phyloP scores from a whole-genome alignment of 202 grass and related monocot genomes.

The Elaeis oleifera region DNA sequence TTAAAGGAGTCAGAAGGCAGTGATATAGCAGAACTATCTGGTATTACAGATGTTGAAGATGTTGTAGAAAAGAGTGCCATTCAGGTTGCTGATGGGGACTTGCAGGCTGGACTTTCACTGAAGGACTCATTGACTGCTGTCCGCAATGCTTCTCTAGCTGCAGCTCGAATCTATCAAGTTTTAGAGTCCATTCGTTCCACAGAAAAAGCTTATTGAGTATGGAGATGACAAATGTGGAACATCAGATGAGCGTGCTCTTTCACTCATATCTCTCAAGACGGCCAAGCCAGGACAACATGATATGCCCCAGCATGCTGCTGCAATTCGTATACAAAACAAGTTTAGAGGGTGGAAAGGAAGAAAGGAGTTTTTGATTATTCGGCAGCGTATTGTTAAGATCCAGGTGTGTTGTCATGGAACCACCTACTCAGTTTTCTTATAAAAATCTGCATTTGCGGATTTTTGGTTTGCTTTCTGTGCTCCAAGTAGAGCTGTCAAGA shows the following conservation, averaged over 20 bases:
- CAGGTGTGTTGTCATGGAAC: constrained; percentile 45
- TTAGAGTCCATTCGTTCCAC: constrained; percentile 88
- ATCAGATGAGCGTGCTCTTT: constrained; percentile 71
- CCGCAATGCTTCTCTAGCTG: constrained; percentile 92
- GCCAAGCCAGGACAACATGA: constrained; percentile 52
- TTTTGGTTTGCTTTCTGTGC: background rate
- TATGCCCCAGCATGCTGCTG: constrained; percentile 57
- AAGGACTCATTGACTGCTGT: constrained; percentile 88
- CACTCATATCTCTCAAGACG: constrained; percentile 67
- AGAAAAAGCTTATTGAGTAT: constrained; percentile 79
- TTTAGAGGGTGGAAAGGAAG: constrained; percentile 98
- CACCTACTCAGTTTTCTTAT: background rate
- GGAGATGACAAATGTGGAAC: constrained; percentile 66
- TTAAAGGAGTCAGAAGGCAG: constrained; percentile 57
- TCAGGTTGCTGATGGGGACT: constrained; percentile 36
- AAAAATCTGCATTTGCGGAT: background rate
- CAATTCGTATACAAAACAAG: constrained; percentile 92
- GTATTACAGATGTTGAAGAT: constrained; percentile 20
- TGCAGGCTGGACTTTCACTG: constrained; percentile 45
- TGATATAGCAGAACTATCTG: constrained; percentile 40
- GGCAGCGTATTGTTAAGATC: constrained; percentile 92
- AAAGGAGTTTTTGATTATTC: constrained; percentile 88
- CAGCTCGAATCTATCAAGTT: constrained; percentile 94
- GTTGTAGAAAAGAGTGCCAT: constrained; percentile 30
- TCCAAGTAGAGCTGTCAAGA: background rate